Evolutionary conservation across 2,329 filamentous ascomycete genomes (phyloP).

Genomic region (Atkinsonella hypoxylon): DNA sequence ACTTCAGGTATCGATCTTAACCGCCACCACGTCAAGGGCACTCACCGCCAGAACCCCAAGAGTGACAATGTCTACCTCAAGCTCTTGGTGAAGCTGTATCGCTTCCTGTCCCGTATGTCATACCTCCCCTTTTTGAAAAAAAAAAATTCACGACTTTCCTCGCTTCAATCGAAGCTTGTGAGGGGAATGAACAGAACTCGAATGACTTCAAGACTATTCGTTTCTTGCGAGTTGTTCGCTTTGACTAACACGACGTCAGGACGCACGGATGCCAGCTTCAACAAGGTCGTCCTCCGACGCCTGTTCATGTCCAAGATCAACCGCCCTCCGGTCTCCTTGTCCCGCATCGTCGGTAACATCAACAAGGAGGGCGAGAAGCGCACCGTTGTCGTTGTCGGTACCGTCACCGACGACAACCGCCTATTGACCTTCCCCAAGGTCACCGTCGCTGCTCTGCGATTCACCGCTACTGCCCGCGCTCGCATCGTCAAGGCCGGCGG

Average conservation of each 20-base stretch:
- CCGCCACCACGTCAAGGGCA: conserved; percentile 55
- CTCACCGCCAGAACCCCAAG: conserved; percentile 90
- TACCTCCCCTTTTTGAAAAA: background rate
- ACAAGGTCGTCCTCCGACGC: conserved; percentile 95
- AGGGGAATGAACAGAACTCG: no score
- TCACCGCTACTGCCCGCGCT: conserved; percentile 91
- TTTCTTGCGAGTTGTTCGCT: background rate
- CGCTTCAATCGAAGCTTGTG: background rate
- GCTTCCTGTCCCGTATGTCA: conserved; percentile 75
- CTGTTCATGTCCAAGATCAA: conserved; percentile 99
- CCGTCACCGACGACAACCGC: conserved; percentile 96
- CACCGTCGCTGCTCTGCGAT: conserved; percentile 85
- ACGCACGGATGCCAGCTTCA: conserved; percentile 95
- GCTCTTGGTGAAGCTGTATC: conserved; percentile 96
- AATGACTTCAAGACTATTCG: background rate
- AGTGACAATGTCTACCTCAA: conserved; percentile 97
- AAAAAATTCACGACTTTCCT: background rate
- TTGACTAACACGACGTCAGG: conserved; percentile 35
- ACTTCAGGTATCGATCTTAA: conserved; percentile 58
- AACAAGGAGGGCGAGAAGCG: conserved; percentile 58
- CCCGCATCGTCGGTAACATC: conserved; percentile 67
- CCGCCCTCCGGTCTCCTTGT: conserved; percentile 88
- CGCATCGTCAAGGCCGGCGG: conserved; percentile 89
- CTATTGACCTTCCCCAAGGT: conserved; percentile 84
- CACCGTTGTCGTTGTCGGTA: conserved; percentile 89